phyloP scores from a whole-genome alignment of 2,329 filamentous ascomycete species.

The Cadophora gregata region DNA sequence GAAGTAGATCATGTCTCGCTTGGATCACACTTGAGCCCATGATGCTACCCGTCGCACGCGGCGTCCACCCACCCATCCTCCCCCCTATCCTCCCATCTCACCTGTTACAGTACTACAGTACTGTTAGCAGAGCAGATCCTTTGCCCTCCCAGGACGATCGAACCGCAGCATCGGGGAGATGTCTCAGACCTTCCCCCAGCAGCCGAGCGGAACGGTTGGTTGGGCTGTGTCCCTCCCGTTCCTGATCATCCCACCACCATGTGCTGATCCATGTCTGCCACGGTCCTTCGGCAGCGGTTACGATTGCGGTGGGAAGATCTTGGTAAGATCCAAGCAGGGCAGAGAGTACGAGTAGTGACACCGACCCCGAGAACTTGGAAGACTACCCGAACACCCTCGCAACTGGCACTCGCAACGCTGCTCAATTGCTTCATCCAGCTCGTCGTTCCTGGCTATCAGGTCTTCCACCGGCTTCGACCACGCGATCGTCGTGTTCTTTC shows the following conservation, averaged over 20 bases:
- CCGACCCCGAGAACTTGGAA: constrained; percentile 7
- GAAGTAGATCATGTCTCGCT: constrained; percentile 6
- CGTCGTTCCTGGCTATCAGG: background rate
- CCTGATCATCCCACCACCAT: constrained; percentile 18
- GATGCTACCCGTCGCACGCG: constrained; percentile 8
- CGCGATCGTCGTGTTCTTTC: constrained; percentile 7
- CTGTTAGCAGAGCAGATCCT: constrained; percentile 3
- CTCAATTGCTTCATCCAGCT: constrained; percentile 6
- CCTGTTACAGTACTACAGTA: background rate
- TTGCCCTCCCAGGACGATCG: constrained; percentile 1
- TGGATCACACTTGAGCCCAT: background rate
- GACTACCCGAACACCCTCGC: background rate
- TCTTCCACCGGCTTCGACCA: background rate
- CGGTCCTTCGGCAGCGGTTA: constrained; percentile 6
- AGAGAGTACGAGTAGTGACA: no score
- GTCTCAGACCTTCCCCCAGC: constrained; percentile 3
- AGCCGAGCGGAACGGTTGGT: constrained; percentile 1
- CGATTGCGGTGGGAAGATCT: constrained; percentile 8
- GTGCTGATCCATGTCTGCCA: constrained; percentile 16
- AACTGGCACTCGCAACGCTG: background rate
- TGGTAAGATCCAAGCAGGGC: background rate
- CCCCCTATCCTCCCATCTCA: background rate
- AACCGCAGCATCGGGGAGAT: constrained; percentile 7
- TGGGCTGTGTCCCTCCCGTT: constrained; percentile 12
- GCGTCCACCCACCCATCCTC: background rate